Base-by-base conservation (phyloP, 768 basidiomycete species). In the Gymnopilus junonius region DNA sequence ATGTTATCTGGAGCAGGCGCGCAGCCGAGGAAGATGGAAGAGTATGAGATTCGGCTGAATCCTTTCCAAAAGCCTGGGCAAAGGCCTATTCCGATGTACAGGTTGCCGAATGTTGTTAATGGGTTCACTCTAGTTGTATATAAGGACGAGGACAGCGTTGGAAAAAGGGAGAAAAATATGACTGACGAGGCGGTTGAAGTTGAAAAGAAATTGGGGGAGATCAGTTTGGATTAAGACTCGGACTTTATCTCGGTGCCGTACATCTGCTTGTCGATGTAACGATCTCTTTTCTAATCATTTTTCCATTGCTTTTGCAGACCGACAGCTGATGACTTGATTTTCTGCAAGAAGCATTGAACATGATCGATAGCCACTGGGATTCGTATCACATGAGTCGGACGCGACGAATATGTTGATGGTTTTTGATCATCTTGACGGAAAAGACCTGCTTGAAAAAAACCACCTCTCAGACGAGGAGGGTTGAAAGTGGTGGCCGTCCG, bases 91-190 rank as follows among this genome's bases (percentile, higher is more conserved):
- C 40, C 55, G 10, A 43, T 43, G 54, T 55, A 55, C 6, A 35
- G 54, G 21, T 12, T 55, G 54, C 56, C 56, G 21, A 56, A 56
- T 29, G 25, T 56, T 29, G 39, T 40, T 17, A 54, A 54, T 37
- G 53, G 53, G n/a, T 54, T 54, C 35, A 54, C 53, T 11, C 11
- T 54, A 32, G 53, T 54, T 3, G 53, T 54, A 17, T 54, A 35
- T 27, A 54, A 54, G n/a, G 31, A 37, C n/a, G 25, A 35, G 7
- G 17, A 56, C 11, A 27, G 27, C 20, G 37, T 29, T 37, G 8
- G 17, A 20, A 40, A n/a, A 3, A 17, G 34, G 21, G 20, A 43
- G 14, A 10, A 25, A 31, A 8, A 46, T 23, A 56, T 42, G 39
- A 4, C 17, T 6, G 7, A 7, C 40, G 23, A 55, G 14, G 54